Conservation (phyloP, 257 asterid genomes). For the Solanum commersonii region DNA sequence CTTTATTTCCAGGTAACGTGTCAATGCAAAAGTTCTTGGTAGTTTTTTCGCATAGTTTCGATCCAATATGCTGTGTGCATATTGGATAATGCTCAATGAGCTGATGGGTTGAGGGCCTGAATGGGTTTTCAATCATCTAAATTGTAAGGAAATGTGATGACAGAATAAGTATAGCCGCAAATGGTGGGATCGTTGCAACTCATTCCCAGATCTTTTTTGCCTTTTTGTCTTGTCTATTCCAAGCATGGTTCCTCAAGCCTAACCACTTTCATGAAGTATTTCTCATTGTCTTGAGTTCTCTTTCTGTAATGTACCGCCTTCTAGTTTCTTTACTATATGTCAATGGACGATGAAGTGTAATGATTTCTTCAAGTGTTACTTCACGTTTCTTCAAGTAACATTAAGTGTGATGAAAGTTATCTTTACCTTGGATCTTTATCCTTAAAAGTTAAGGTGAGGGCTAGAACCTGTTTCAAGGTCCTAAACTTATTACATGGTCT, state of each 20-base stretch:
- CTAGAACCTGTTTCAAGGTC: not conserved
- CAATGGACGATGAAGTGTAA: not conserved
- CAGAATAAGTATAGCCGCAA: not conserved
- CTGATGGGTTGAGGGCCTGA: not conserved
- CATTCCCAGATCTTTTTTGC: not conserved
- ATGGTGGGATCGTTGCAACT: not conserved
- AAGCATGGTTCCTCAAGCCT: not conserved
- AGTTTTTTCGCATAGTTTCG: not conserved
- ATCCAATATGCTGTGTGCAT: not conserved
- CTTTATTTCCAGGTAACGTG: slow-evolving; percentile 72
- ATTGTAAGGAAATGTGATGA: not conserved
- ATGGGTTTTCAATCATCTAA: not conserved
- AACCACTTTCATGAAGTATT: not conserved
- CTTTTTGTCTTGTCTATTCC: not conserved
- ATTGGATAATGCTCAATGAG: not conserved
- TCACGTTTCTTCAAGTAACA: not conserved
- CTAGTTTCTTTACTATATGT: not conserved
- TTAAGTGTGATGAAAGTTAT: not conserved
- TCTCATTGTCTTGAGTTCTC: not conserved
- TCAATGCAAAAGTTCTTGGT: not conserved
- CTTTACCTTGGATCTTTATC: not conserved
- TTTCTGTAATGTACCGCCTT: not conserved
- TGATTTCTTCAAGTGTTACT: not conserved
- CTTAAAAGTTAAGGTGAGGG: not conserved
- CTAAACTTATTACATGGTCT: not conserved